Base-by-base conservation (phyloP, 805 yeast genomes). In the Starmerella asiatica region DNA sequence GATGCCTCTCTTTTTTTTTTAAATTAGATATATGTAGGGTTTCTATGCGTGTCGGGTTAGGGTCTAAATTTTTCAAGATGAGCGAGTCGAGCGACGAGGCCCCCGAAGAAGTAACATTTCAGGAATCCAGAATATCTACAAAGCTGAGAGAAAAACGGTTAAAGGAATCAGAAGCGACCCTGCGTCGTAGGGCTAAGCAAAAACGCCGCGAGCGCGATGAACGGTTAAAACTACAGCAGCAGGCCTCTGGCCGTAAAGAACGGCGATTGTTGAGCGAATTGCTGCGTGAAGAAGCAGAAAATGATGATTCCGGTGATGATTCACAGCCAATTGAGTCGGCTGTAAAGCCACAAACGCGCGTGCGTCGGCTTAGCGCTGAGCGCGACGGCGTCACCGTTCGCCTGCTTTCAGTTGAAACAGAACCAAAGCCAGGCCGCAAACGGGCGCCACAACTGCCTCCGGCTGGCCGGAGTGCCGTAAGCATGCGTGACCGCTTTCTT, bases 61-160 rank as follows among this genome's bases (percentile, higher is more conserved):
- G 31, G 31, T 14, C 8, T 6, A 14, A 28, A 28, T 8, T 20
- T 12, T 12, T 32, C 23, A 30, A 21, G 21, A 11, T 21, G 27
- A 32, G 34, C 34, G 34, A 40, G 24, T 34, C 36, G 32, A 41
- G 56, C 31, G 63, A 59, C 43, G 59, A 54, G 34, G 63, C 63
- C 3, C 63, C 63, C 12, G 63, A 59, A 32, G 63, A 59, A 39
- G 57, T 54, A 32, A 43, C 52, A 8, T 44, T 56, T 34, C 30
- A 37, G 17, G 49, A 39, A 7, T 44, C 59, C 1, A 46, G 49
- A 12, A 37, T 37, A 20, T 29, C 40, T 17, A 32, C 39, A 8
- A 23, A 33, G 35, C 32, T 27, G 19, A 27, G 40, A 27, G 40
- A 32, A 18, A 38, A 40, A 16, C 46, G 44, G 29, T 40, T 24